These are phyloP conservation scores for Hypoxylon subgilvum DNA, from an alignment of 495 filamentous ascomycete genomes.

Conservation along the genomic window DNA sequence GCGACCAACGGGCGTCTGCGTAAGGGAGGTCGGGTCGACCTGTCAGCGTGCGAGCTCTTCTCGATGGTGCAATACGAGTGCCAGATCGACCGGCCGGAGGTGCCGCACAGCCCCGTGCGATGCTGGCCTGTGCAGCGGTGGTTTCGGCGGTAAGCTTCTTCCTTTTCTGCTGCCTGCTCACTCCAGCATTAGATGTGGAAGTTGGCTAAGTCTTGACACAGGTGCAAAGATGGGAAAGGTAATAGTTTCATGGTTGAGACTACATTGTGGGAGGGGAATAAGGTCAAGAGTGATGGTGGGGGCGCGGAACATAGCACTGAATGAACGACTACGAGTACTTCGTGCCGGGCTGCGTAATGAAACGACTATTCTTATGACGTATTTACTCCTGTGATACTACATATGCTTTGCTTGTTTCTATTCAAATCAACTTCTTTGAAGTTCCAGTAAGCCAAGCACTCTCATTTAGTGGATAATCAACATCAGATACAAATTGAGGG, in stretches of 20 bases:
- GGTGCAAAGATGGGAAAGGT: constrained; percentile 69
- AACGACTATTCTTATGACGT: background rate
- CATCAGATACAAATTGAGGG: too few relatives aligned
- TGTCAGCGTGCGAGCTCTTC: constrained; percentile 72
- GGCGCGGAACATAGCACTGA: constrained; percentile 6
- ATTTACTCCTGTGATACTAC: too few relatives aligned
- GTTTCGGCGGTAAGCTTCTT: constrained; percentile 70
- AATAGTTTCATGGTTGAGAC: constrained; percentile 77
- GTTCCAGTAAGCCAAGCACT: too few relatives aligned
- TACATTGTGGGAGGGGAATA: constrained; percentile 71
- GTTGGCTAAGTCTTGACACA: constrained; percentile 46
- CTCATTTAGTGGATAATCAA: too few relatives aligned
- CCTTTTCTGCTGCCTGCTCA: constrained; percentile 1
- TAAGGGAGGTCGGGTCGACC: constrained; percentile 60
- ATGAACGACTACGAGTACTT: too few relatives aligned
- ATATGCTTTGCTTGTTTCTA: too few relatives aligned
- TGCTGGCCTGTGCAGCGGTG: constrained; percentile 78
- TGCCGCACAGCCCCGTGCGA: constrained; percentile 60
- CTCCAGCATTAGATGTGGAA: background rate
- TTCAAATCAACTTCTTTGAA: too few relatives aligned
- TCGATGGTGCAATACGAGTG: constrained; percentile 87
- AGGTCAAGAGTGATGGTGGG: background rate
- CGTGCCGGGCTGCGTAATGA: background rate
- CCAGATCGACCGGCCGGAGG: constrained; percentile 62
- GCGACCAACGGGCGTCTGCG: constrained; percentile 52